Evolutionary conservation across 2,329 filamentous ascomycete genomes (phyloP).

Genomic region (Aspergillus sp.): DNA sequence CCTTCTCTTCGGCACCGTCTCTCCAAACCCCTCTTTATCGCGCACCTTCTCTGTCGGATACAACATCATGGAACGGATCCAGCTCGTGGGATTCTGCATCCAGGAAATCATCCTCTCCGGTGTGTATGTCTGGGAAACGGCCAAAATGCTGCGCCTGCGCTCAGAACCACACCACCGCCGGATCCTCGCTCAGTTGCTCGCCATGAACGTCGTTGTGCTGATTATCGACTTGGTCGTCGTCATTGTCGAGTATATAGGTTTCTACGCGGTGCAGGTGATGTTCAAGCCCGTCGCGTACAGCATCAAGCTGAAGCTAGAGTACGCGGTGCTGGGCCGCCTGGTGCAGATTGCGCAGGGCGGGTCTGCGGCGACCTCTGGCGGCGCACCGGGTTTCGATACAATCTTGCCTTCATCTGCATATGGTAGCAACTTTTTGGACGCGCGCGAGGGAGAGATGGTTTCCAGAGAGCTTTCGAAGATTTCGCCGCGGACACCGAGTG

Average conservation of each 20-base stretch:
- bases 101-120: conserved; percentile 52
- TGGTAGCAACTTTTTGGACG: too few species aligned
- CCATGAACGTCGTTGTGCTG: conserved; percentile 50
- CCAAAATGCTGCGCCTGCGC: conserved; percentile 41
- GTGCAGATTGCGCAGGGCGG: conserved; percentile 22
- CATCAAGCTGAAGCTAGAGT: conserved; percentile 54
- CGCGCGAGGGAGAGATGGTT: too few species aligned
- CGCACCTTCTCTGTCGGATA: conserved; percentile 23
- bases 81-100: conserved; percentile 52
- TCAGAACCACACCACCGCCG: conserved; percentile 18
- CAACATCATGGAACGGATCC: conserved; percentile 49
- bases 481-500: too few species aligned
- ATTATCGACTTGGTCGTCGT: conserved; percentile 46
- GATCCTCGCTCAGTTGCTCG: conserved; percentile 48
- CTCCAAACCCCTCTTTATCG: conserved; percentile 9
- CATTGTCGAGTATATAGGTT: conserved; percentile 39
- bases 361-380: background rate
- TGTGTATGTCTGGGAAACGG: conserved; percentile 51
- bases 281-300: conserved; percentile 41
- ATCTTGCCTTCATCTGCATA: too few species aligned
- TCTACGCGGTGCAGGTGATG: conserved; percentile 40
- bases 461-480: too few species aligned
- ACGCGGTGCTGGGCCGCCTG: conserved; percentile 52
- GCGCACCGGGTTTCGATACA: too few species aligned
- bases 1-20: conserved; percentile 35